Evolutionary conservation across 306 rosid species (phyloP), one percentile per base, ranked within the genome.

Genomic region (Prunus persica): DNA sequence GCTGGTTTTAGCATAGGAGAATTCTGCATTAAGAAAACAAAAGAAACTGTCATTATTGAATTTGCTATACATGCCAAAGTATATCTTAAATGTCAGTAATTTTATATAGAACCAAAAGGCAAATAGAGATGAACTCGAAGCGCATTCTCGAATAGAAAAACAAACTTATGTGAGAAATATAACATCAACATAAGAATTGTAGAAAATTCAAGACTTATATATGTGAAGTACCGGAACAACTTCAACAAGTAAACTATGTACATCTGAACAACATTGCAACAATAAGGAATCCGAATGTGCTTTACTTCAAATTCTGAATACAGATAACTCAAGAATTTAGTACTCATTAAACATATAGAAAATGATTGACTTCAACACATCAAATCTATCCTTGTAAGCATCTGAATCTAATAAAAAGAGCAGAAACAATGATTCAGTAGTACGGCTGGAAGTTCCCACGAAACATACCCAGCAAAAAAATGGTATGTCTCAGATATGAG

Each of bases 1-100:
- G 97, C 97, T 41, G 94, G 87, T 62, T 77, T 83, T 80, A 87
- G 81, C 93, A 88, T 88, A 30, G 89, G 86, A n/a, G 96, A 90
- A 73, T 83, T 80, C 96, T 88, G 85, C 27, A 66, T 38, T 75
- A 47, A 81, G 76, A 55, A 54, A n/a, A 28, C n/a, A 19, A 28
- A 11, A n/a, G 16, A 15, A 14, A 24, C 4, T 13, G 27, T 2
- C 52, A 34, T 25, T 15, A 54, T n/a, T 34, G 41, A 58, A 3
- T 14, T 2, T 2, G 18, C 13, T 11, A 49, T 49, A 49, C 5
- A 49, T 11, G 16, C 16, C 16, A 49, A 49, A 5, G 13, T 49
- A 49, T 38, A 38, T 38, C 43, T 6, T 38, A 7, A 38, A 38
- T 10, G 7, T 38, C 43, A 38, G 5, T 38, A 38, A 38, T 38